Evolutionary conservation across 768 basidiomycete genomes (phyloP).

Genomic region (Xerocomellus chrysenteron): DNA sequence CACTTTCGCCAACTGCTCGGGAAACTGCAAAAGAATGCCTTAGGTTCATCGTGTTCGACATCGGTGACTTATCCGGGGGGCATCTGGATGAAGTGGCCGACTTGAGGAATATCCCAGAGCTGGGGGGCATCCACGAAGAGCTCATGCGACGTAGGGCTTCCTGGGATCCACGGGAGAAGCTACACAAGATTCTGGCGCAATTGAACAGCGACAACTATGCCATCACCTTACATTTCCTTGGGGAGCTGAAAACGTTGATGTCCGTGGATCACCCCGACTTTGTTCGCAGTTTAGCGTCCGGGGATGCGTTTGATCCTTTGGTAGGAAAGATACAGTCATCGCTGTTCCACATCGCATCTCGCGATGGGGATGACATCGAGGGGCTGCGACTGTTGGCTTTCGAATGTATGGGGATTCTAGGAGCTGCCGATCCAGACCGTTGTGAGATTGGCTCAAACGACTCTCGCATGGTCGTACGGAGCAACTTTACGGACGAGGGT

Average conservation of each 20-base stretch:
- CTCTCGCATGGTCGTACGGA: conserved; percentile 66
- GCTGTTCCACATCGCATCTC: conserved; percentile 66
- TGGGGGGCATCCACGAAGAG: conserved; percentile 42
- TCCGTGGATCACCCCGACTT: conserved; percentile 46
- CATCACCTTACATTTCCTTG: conserved; percentile 69
- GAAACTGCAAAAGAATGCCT: conserved; percentile 58
- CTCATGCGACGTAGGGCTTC: conserved; percentile 46
- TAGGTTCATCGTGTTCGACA: conserved; percentile 65
- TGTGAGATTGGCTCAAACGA: conserved; percentile 65
- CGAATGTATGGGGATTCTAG: conserved; percentile 88
- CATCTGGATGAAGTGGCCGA: conserved; percentile 81
- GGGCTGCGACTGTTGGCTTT: conserved; percentile 68
- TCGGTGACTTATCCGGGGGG: conserved; percentile 50
- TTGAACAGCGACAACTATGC: conserved; percentile 76
- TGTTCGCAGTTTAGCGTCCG: conserved; percentile 65
- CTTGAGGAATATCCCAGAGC: conserved; percentile 67
- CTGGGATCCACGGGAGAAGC: conserved; percentile 52
- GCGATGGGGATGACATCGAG: conserved; percentile 78
- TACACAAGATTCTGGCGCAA: conserved; percentile 72
- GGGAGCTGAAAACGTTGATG: conserved; percentile 74
- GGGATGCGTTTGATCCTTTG: conserved; percentile 81
- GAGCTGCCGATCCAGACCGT: conserved; percentile 94
- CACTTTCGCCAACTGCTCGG: conserved; percentile 52
- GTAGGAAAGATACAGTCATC: conserved; percentile 66
- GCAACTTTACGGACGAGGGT: conserved; percentile 76